phyloP scores from a whole-genome alignment of 2,329 filamentous ascomycete species.

The Colletotrichum limetticola region DNA sequence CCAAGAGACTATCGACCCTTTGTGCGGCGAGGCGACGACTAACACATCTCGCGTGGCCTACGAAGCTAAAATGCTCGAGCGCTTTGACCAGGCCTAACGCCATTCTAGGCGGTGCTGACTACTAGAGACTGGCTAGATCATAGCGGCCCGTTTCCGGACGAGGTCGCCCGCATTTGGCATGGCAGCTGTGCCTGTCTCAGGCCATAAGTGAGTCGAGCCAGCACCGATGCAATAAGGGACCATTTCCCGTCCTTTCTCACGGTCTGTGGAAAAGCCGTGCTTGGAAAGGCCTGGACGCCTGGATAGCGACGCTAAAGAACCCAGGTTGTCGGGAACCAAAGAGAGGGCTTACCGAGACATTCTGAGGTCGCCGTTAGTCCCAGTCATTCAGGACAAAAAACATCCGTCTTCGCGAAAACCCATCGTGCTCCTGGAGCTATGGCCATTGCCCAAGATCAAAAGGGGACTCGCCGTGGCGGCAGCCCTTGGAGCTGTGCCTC shows the following conservation, averaged over 20 bases:
- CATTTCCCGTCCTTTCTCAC: background rate
- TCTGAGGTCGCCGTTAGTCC: background rate
- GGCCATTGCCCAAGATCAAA: background rate
- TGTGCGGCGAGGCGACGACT: background rate
- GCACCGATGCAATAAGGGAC: background rate
- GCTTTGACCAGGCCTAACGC: background rate
- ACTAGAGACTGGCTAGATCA: background rate
- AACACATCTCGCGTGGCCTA: conserved; percentile 3
- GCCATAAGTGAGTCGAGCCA: background rate
- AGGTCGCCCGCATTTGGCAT: background rate
- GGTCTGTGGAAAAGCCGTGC: background rate
- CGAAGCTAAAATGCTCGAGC: background rate
- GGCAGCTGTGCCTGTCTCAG: background rate
- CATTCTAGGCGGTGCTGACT: background rate
- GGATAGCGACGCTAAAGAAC: background rate
- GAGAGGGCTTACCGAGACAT: background rate
- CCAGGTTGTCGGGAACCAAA: background rate
- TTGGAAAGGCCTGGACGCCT: background rate
- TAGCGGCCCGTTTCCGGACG: background rate
- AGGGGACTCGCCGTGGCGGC: background rate
- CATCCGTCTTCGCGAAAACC: background rate
- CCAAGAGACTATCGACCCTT: background rate
- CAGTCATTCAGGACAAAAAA: background rate
- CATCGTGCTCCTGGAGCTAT: background rate
- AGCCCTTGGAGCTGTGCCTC: background rate